These are phyloP conservation scores for Kwoniella newhampshirensis DNA, from an alignment of 768 basidiomycete genomes.

Conservation along the genomic window DNA sequence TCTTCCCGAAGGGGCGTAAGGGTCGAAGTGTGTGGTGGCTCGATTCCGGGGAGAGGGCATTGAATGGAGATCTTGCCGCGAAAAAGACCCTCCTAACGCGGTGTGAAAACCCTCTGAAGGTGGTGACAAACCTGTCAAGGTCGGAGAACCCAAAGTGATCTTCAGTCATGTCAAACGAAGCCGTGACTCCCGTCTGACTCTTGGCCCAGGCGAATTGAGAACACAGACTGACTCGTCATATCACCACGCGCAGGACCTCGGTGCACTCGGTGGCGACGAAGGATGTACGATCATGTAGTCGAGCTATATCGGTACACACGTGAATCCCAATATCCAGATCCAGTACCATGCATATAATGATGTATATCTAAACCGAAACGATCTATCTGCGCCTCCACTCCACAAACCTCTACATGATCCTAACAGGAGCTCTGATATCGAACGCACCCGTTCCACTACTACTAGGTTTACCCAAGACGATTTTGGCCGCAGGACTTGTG, in stretches of 20 bases:
- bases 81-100: too few species aligned
- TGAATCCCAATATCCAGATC: not conserved
- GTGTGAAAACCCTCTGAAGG: too few species aligned
- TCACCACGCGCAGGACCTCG: slow-evolving; percentile 35
- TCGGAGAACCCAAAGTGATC: too few species aligned
- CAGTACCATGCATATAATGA: not conserved
- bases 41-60: too few species aligned
- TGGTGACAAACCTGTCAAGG: slow-evolving; percentile 1
- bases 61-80: too few species aligned
- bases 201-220: too few species aligned
- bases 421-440: slow-evolving; percentile 60
- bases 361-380: not conserved
- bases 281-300: slow-evolving; percentile 45
- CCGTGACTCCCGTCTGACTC: too few species aligned
- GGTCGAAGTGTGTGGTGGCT: too few species aligned
- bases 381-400: not conserved
- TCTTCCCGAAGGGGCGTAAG: too few species aligned
- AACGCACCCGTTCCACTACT: slow-evolving; percentile 93
- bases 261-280: slow-evolving; percentile 37
- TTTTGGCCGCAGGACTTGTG: slow-evolving; percentile 81
- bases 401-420: slow-evolving; percentile 6
- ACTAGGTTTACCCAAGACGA: slow-evolving; percentile 84
- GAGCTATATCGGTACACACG: not conserved
- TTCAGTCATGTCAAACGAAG: too few species aligned
- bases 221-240: too few species aligned